These are phyloP conservation scores for Patellifolia procumbens DNA, from an alignment of 179 eudicot species.

Conservation along the genomic window DNA sequence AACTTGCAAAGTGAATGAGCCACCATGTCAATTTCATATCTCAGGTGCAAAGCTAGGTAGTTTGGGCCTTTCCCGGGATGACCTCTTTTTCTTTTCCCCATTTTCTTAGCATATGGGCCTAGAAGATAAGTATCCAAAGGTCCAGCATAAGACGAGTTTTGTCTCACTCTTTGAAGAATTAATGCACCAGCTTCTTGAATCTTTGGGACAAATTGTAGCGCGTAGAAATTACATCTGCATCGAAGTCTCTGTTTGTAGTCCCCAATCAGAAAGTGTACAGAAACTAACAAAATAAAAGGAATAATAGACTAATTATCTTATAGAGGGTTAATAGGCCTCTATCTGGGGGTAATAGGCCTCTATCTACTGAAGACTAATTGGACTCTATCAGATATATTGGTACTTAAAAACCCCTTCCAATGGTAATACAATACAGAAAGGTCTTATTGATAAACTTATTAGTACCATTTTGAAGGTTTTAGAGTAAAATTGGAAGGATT, in stretches of 20 bases:
- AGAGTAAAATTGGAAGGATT: too few relatives aligned
- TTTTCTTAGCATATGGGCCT: constrained; percentile 64
- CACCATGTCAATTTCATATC: constrained; percentile 99
- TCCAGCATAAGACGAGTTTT: constrained; percentile 57
- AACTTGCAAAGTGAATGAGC: constrained; percentile 96
- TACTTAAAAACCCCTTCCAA: too few relatives aligned
- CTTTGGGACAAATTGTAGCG: constrained; percentile 85
- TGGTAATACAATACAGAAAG: too few relatives aligned
- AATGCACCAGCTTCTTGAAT: constrained; percentile 91
- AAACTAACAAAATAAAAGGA: constrained; percentile 9
- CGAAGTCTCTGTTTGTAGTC: constrained; percentile 86
- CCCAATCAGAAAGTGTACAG: constrained; percentile 46
- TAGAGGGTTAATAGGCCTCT: neutral
- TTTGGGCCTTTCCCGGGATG: constrained; percentile 45
- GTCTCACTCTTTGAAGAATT: constrained; percentile 76
- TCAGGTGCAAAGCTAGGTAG: constrained; percentile 87
- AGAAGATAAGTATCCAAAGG: constrained; percentile 74
- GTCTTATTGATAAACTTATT: too few relatives aligned
- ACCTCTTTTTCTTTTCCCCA: constrained; percentile 33
- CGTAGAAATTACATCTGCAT: constrained; percentile 97
- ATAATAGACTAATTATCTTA: neutral
- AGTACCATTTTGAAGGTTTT: too few relatives aligned
- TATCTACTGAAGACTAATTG: too few relatives aligned
- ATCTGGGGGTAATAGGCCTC: too few relatives aligned
- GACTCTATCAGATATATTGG: too few relatives aligned